A percentile compares a stretch with the other conserved stretches of the same genome.
Conservation (phyloP, 805 yeast species). For the Yamadazyma tumulicola region DNA sequence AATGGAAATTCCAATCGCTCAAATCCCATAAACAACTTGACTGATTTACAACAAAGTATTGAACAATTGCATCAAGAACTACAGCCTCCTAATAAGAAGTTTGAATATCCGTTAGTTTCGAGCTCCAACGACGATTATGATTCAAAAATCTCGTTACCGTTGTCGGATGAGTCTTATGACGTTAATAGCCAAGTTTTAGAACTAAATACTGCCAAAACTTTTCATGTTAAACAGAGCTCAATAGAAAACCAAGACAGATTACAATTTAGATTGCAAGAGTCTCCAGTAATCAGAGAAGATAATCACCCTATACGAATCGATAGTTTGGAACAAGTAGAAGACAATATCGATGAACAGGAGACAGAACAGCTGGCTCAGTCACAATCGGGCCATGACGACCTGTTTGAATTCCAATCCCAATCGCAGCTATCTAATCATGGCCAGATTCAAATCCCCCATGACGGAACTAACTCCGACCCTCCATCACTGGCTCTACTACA, state of each 20-base stretch:
- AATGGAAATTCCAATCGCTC: constrained; percentile 2
- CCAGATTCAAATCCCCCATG: constrained; percentile 1
- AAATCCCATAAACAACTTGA: not conserved
- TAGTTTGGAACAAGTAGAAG: constrained; percentile 5
- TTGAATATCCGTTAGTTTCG: not conserved
- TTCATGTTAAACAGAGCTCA: constrained; percentile 7
- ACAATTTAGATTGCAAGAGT: constrained; percentile 10
- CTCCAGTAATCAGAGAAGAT: constrained; percentile 12
- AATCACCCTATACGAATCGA: constrained; percentile 2
- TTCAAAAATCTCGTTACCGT: constrained; percentile 12
- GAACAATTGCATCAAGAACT: not conserved
- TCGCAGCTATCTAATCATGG: not conserved
- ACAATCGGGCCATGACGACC: too few relatives aligned
- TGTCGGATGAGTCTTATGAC: constrained; percentile 15
- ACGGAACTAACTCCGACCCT: too few relatives aligned
- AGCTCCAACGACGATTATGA: not conserved
- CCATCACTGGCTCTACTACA: too few relatives aligned
- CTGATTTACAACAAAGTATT: not conserved
- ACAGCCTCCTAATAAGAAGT: not conserved
- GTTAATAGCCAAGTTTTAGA: constrained; percentile 14
- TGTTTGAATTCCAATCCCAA: too few relatives aligned
- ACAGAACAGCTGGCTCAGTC: not conserved
- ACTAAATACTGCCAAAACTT: constrained; percentile 11
- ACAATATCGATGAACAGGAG: constrained; percentile 5
- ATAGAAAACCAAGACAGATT: constrained; percentile 6